Base-by-base conservation (phyloP, 176 grass and related monocot species). In the Tillandsia leiboldiana region DNA sequence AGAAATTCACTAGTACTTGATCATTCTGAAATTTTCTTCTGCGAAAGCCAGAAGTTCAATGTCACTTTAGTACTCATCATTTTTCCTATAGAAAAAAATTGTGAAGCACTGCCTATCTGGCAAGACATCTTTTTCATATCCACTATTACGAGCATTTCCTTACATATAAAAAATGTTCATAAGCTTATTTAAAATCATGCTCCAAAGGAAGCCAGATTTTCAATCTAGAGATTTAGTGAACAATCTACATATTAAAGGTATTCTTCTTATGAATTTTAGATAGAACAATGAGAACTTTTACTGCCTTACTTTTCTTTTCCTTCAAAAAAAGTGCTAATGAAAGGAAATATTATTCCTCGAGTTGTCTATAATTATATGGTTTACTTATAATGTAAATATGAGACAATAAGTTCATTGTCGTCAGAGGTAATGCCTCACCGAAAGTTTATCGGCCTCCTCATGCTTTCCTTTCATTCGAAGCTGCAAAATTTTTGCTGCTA, bases 401-500 rank as follows among this genome's bases (percentile, higher is more conserved):
- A 18, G 22, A 22, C 22, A 9, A 7, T 23, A 61, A 23, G 22
- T 18, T 10, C 18, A 8, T 61, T 61, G 10, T 61, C 22, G 22
- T 56, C 15, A 2, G 10, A 61, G 9, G 56, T 61, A 61, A 61
- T 61, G 56, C 22, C 94, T 90, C 73, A 99, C 94, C 68, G 84
- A 85, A 83, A 99, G 84, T 80, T 82, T 71, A 62, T 92, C 86
- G 63, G 93, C 94, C 79, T 97, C 89, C 74, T 86, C 77, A 72
- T 85, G 72, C 77, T 90, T 90, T 57, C 94, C 94, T 89, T 90
- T 97, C 86, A 97, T 90, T 63, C 82, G 81, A 70, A 92, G 87
- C 72, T 90, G 90, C 68, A 99, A 80, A 73, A 99, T 67, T 54
- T 99, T 92, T 53, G 89, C 89, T 70, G 89, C 89, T 73, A 99